These are phyloP conservation scores for Dendrocalamus sinicus DNA, from an alignment of 176 grass and related monocot species.

Conservation along the genomic window DNA sequence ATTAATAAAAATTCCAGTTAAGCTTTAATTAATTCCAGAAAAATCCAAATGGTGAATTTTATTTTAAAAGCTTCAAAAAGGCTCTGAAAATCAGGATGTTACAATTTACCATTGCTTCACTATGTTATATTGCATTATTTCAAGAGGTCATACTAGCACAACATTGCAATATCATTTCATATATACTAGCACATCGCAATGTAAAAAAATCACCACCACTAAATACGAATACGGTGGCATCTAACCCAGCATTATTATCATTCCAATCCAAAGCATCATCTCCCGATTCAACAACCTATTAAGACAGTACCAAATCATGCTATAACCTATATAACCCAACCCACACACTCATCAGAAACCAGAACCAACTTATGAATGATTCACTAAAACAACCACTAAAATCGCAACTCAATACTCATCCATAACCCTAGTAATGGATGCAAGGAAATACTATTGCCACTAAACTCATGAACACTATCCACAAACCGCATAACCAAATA, in stretches of 20 bases:
- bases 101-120: neutral
- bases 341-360: neutral
- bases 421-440: neutral
- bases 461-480: neutral
- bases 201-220: neutral
- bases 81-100: too few species aligned
- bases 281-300: neutral
- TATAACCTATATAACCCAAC: neutral
- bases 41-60: too few species aligned
- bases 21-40: too few species aligned
- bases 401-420: slow-evolving; percentile 3
- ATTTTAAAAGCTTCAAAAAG: too few species aligned
- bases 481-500: neutral
- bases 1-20: too few species aligned
- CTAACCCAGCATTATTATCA: slow-evolving; percentile 7
- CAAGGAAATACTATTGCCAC: neutral
- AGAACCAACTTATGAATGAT: neutral
- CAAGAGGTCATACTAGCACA: neutral
- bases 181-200: neutral
- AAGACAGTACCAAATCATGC: neutral
- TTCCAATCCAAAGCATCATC: slow-evolving; percentile 2
- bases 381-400: slow-evolving; percentile 6
- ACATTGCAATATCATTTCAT: neutral
- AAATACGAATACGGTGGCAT: slow-evolving; percentile 9
- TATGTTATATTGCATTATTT: slow-evolving; percentile 6